Evolutionary conservation across 768 basidiomycete genomes (phyloP), one percentile per base, ranked within the genome.

Genomic region (Collybia mongolica): DNA sequence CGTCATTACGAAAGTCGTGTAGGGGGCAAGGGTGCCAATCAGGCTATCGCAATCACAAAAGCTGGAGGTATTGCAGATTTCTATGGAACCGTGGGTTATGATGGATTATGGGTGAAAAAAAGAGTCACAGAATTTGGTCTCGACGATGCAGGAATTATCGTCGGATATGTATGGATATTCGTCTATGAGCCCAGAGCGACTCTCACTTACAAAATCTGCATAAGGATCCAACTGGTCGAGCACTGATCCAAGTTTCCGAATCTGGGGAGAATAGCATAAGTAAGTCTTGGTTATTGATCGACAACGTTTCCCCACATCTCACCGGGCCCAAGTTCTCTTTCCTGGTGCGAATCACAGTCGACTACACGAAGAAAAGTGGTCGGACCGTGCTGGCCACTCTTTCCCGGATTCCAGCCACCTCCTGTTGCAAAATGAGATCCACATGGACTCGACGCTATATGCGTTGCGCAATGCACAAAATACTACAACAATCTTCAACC

Each of bases 1-100:
- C 62, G 65, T 23, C 59, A 54, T 1, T 74, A 80, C 45, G 74
- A 76, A 44, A 73, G 76, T 44, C 71, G 77, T 0, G 69, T 76
- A 2, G 83, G 83, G 4, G 83, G 83, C 1, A 84, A 84, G 60
- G 83, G 83, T 28, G 82, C 79, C 7, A 85, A 85, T 60, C 83
- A 85, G 61, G 80, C 83, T 5, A 76, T 79, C 5, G 80, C 83
- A 2, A 69, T 83, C 18, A 73, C 76, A 0, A 71, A 71, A 35
- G 82, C 83, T 14, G 79, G 79, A 11, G 80, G 71, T 1, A 55
- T 48, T 4, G 80, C 74, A 12, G 63, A 67, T 44, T 72, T 84
- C 43, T 75, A 76, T 57, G 82, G 79, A 5, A 74, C 77, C 0
- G 68, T 83, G 18, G 83, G 83, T 6, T 59, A 68, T 23, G 83